phyloP scores from a whole-genome alignment of 2,329 filamentous ascomycete species.

The Aspergillus brunneoviolaceus region DNA sequence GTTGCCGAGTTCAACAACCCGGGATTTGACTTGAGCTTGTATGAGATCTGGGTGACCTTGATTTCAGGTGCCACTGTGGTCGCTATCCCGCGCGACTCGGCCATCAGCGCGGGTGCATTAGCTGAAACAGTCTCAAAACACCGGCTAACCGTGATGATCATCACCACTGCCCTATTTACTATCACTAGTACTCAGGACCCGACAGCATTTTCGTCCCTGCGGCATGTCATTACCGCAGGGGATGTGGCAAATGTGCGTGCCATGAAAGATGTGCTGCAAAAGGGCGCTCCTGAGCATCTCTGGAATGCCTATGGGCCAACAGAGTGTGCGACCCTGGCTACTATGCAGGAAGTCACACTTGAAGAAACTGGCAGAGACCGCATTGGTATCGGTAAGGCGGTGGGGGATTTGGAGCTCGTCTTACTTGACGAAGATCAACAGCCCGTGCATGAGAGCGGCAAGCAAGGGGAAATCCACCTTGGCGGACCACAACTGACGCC shows the following conservation, averaged over 20 bases:
- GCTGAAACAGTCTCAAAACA: not conserved
- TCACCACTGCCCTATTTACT: conserved; percentile 6
- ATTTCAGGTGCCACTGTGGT: conserved; percentile 14
- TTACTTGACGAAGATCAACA: conserved; percentile 3
- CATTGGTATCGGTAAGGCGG: conserved; percentile 7
- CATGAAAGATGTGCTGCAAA: conserved; percentile 6
- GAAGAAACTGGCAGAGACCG: conserved; percentile 8
- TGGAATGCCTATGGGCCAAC: conserved; percentile 20
- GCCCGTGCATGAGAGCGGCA: conserved; percentile 45
- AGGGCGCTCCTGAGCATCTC: conserved; percentile 11
- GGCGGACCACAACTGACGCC: conserved; percentile 74
- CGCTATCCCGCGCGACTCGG: not conserved
- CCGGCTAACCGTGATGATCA: not conserved
- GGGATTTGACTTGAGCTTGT: conserved; percentile 15
- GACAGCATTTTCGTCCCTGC: conserved; percentile 4
- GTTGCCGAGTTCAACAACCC: conserved; percentile 17
- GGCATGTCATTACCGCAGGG: conserved; percentile 10
- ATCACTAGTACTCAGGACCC: conserved; percentile 1
- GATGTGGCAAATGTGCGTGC: conserved; percentile 11
- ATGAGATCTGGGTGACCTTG: conserved; percentile 16
- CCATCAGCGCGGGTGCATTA: conserved; percentile 1
- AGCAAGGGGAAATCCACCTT: conserved; percentile 76
- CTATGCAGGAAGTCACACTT: conserved; percentile 1
- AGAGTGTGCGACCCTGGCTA: conserved; percentile 11
- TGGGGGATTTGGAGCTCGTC: conserved; percentile 10